Conservation (phyloP, 495 filamentous ascomycete species). For the Aspergillus bridgeri region DNA sequence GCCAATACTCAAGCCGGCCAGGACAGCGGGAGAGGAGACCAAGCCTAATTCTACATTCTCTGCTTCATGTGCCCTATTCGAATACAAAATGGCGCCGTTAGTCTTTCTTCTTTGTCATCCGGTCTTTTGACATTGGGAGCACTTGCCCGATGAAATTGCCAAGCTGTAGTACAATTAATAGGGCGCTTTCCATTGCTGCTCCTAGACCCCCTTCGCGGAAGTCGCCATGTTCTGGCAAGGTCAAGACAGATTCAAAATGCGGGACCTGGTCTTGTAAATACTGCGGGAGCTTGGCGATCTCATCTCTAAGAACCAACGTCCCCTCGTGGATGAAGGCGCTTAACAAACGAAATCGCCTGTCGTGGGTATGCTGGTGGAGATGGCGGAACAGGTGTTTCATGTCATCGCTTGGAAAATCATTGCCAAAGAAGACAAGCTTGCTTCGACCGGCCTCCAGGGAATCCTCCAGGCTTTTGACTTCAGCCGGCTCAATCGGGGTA, state of each 20-base stretch:
- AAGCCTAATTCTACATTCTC: conserved; percentile 24
- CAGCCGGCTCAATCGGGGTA: too few species aligned
- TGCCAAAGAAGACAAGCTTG: conserved; percentile 38
- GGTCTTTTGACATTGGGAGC: conserved; percentile 1
- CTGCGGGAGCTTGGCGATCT: conserved; percentile 27
- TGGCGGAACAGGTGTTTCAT: conserved; percentile 36
- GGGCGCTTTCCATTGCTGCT: conserved; percentile 34
- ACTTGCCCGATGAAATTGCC: conserved; percentile 41
- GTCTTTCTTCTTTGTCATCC: neutral
- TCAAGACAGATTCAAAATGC: conserved; percentile 35
- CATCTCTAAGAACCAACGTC: conserved; percentile 33
- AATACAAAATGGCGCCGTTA: too few species aligned
- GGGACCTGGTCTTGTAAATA: conserved; percentile 28
- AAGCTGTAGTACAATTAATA: conserved; percentile 35
- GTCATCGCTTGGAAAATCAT: conserved; percentile 41
- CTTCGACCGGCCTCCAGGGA: too few species aligned
- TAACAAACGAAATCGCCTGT: conserved; percentile 28
- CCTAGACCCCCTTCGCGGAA: conserved; percentile 30
- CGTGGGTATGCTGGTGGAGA: conserved; percentile 39
- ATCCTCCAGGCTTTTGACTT: too few species aligned
- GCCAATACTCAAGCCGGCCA: conserved; percentile 39
- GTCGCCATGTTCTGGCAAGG: conserved; percentile 26
- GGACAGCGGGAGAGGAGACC: conserved; percentile 18
- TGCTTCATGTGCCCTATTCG: conserved; percentile 14
- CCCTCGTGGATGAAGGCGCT: conserved; percentile 35